These are phyloP conservation scores for Amaranthus tricolor DNA, from an alignment of 179 eudicot genomes.

Conservation along the genomic window DNA sequence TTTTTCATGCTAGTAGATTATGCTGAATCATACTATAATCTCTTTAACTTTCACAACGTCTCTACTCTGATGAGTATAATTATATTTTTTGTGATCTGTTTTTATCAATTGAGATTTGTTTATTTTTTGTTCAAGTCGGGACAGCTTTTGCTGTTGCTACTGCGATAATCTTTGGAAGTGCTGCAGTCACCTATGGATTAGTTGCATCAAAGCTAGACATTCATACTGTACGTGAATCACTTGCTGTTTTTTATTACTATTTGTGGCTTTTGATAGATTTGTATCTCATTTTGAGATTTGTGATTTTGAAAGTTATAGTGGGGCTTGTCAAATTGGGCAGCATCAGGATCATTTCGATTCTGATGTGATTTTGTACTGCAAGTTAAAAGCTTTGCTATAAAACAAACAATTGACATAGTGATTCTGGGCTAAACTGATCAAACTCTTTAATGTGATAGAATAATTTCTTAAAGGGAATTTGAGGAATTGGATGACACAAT, in stretches of 20 bases:
- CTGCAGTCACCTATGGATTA: slow-evolving; percentile 52
- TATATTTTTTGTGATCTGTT: not conserved
- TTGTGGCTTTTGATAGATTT: not conserved
- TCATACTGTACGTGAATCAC: slow-evolving; percentile 52
- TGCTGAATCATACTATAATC: not conserved
- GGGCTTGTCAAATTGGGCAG: not conserved
- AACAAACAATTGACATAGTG: too few species aligned
- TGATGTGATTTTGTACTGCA: too few species aligned
- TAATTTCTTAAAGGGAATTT: too few species aligned
- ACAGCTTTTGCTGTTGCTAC: slow-evolving; percentile 83
- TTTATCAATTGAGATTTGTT: not conserved
- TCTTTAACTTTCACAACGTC: not conserved
- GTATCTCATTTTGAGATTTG: not conserved
- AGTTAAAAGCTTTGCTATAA: too few species aligned
- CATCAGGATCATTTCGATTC: too few species aligned
- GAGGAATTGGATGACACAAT: too few species aligned
- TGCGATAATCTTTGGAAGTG: slow-evolving; percentile 69
- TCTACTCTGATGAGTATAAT: not conserved
- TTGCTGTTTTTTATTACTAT: not conserved
- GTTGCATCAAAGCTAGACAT: slow-evolving; percentile 59
- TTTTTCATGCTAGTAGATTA: not conserved
- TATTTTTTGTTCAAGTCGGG: slow-evolving; percentile 50
- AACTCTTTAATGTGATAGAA: too few species aligned
- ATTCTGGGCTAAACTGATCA: too few species aligned
- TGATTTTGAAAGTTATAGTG: not conserved